Base-by-base conservation (phyloP, 257 asterid species). In the Striga asiatica region DNA sequence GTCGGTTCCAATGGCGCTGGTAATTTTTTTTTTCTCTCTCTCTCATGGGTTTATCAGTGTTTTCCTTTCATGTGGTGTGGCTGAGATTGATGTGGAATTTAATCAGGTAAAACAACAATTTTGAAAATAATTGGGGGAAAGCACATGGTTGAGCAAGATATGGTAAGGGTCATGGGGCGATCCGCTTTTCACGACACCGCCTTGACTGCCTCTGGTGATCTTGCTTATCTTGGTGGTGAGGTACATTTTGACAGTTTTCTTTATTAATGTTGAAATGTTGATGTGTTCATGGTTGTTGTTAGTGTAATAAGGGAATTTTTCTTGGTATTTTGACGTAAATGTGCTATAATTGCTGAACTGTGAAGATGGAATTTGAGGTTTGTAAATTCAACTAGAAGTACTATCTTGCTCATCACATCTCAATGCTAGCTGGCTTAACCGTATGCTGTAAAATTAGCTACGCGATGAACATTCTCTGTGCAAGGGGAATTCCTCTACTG, bases 1-100 rank as follows among this genome's bases (percentile, higher is more conserved):
- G 97, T 92, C 31, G 99, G 99, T 71, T 88, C 99, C 58, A 92
- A 92, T 66, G 97, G 99, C 76, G 99, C 97, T 16, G 99, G 99
- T 92, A 11, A 9, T 22, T 3, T 12, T n/a, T n/a, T n/a, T n/a
- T n/a, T 31, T 25, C 14, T 43, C 14, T 21, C 55, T 20, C 4
- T 20, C 21, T 38, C 29, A 3, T 24, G 41, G 17, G 13, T 25
- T 64, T 60, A 21, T 43, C 12, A 2, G 3, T 10, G 1, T 23
- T 48, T 23, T 43, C 24, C 8, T 10, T 21, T 46, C 50, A 21
- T 21, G 51, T 55, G 27, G n/a, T 20, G 11, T 2, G 14, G 50
- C 2, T 14, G 32, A 22, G 12, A 39, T 42, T 41, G 50, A 65
- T 35, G 48, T 41, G 48, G 14, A 32, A 11, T 62, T 64, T 8